Conservation (phyloP, 2,329 filamentous ascomycete genomes). For the Onygenales sp. region DNA sequence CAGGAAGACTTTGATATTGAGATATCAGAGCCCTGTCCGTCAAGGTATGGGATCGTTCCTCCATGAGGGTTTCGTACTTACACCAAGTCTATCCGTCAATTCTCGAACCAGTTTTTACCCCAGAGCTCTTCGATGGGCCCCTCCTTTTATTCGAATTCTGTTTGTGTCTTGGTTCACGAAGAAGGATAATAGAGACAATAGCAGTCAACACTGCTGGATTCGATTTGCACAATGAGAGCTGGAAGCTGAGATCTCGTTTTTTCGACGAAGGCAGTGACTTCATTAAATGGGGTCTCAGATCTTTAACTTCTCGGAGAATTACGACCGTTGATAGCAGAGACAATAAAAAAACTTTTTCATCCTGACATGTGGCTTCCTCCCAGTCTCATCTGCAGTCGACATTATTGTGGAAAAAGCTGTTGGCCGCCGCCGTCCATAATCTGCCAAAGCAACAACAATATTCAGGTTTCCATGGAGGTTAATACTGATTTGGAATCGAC, state of each 20-base stretch:
- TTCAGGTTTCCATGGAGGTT: neutral
- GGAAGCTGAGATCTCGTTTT: neutral
- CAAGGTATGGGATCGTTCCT: neutral
- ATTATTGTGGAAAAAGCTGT: neutral
- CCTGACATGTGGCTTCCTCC: neutral
- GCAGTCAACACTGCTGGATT: neutral
- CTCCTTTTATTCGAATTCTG: neutral
- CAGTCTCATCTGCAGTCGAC: neutral
- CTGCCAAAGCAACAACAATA: neutral
- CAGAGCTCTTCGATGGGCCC: neutral
- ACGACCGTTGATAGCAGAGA: neutral
- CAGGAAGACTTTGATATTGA: neutral
- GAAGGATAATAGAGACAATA: neutral
- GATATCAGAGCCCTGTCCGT: neutral
- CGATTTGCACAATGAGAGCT: neutral
- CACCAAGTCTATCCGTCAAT: neutral
- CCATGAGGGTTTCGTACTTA: neutral
- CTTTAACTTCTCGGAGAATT: neutral
- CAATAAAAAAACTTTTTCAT: neutral
- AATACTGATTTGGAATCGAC: neutral
- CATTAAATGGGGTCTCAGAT: neutral
- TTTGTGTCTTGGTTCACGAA: neutral
- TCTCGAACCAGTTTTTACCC: neutral
- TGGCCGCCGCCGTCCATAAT: neutral
- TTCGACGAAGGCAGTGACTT: neutral